Evolutionary conservation across 2,329 filamentous ascomycete species (phyloP).

Genomic region (Ophiobolus disseminans): DNA sequence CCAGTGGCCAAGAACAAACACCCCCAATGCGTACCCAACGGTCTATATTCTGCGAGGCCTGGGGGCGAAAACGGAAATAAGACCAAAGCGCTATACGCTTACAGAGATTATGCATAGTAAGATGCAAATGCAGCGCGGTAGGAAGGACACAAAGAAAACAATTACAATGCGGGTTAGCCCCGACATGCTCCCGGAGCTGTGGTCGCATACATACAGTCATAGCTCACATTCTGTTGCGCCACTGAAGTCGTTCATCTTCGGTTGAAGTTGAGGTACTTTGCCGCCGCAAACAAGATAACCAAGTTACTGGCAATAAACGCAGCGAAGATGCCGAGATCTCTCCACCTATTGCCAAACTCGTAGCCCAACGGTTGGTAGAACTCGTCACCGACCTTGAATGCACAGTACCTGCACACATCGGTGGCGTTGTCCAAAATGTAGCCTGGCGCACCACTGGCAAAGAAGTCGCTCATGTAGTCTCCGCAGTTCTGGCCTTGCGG

Average conservation of each 20-base stretch:
- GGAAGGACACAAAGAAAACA: too few relatives aligned
- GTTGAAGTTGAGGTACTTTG: slow-evolving; percentile 59
- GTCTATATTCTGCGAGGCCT: slow-evolving; percentile 7
- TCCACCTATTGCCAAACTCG: slow-evolving; percentile 74
- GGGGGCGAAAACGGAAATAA: too few relatives aligned
- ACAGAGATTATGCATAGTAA: too few relatives aligned
- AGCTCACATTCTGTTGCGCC: neutral
- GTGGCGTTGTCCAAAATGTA: slow-evolving; percentile 74
- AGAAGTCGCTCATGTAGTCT: slow-evolving; percentile 77
- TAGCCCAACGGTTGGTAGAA: slow-evolving; percentile 76
- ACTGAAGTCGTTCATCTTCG: slow-evolving; percentile 26
- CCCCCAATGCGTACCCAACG: slow-evolving; percentile 15
- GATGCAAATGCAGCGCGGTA: too few relatives aligned
- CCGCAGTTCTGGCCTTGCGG: slow-evolving; percentile 73
- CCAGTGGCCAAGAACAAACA: slow-evolving; percentile 15
- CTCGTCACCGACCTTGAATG: slow-evolving; percentile 79
- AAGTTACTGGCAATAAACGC: slow-evolving; percentile 82
- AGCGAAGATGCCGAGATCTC: slow-evolving; percentile 79
- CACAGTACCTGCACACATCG: slow-evolving; percentile 78
- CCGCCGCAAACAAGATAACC: slow-evolving; percentile 66
- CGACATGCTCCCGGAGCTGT: too few relatives aligned
- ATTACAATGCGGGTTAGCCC: too few relatives aligned
- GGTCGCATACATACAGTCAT: too few relatives aligned
- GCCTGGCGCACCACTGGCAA: slow-evolving; percentile 70
- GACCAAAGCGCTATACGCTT: too few relatives aligned